A percentile compares a stretch with the other conserved stretches of the same genome.
These are phyloP conservation scores for Rhynchosporium secalis DNA, from an alignment of 2,329 filamentous ascomycete genomes.

Conservation along the genomic window DNA sequence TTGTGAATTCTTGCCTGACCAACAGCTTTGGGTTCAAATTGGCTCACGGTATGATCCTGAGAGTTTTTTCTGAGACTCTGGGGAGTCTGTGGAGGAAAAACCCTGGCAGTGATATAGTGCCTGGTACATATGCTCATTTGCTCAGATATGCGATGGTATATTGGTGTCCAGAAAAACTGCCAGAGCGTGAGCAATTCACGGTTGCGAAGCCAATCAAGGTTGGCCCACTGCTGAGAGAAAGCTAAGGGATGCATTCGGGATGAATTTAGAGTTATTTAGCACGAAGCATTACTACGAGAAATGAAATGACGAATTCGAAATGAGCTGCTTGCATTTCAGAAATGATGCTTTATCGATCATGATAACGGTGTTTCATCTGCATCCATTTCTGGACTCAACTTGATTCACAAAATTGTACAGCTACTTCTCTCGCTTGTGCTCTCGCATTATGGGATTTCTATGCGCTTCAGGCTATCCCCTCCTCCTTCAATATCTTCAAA, in stretches of 20 bases:
- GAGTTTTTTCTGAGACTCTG: conserved; percentile 51
- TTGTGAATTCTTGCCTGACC: conserved; percentile 52
- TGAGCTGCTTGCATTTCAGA: no score
- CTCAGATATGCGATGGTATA: conserved; percentile 50
- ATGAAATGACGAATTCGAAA: no score
- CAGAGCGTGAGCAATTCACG: conserved; percentile 27
- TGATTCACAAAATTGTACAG: no score
- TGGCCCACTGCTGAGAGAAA: neutral
- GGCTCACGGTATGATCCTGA: conserved; percentile 54
- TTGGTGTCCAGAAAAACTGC: conserved; percentile 48
- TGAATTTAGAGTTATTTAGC: no score
- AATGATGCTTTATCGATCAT: no score
- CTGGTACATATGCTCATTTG: conserved; percentile 56
- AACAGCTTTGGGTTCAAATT: conserved; percentile 57
- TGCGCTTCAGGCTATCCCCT: neutral
- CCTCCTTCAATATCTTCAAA: neutral
- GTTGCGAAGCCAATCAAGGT: conserved; percentile 8
- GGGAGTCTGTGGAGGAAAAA: conserved; percentile 55
- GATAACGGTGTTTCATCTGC: no score
- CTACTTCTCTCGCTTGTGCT: no score
- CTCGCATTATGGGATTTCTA: no score
- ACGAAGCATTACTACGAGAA: no score
- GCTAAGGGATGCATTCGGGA: neutral
- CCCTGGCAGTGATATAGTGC: conserved; percentile 49
- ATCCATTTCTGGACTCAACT: no score